These are phyloP conservation scores for Hyaloperonospora brassicae DNA, from an alignment of 352 stramenopile species.

Conservation along the genomic window DNA sequence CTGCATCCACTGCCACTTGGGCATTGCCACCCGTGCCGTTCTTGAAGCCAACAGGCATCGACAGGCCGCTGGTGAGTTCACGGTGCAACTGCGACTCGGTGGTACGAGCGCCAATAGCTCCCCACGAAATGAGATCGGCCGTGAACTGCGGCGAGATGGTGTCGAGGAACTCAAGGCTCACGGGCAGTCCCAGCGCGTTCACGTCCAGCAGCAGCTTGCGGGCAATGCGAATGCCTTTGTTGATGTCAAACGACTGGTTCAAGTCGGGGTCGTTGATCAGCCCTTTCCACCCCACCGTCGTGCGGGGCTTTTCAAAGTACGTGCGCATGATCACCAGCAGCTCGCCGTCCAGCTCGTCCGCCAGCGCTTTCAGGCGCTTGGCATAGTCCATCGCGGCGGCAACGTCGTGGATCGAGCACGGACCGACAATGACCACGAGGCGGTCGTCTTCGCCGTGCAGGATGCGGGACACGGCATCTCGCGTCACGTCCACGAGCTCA, in stretches of 20 bases:
- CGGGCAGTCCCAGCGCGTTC: slow-evolving; percentile 67
- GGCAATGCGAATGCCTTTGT: slow-evolving; percentile 79
- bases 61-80: slow-evolving; percentile 70
- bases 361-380: slow-evolving; percentile 44
- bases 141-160: slow-evolving; percentile 81
- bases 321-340: slow-evolving; percentile 81
- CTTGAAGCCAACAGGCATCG: slow-evolving; percentile 82
- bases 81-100: slow-evolving; percentile 80
- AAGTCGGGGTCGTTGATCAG: slow-evolving; percentile 84
- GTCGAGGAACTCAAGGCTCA: slow-evolving; percentile 74
- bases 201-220: slow-evolving; percentile 80
- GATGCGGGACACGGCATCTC: slow-evolving; percentile 44
- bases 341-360: slow-evolving; percentile 48
- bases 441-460: slow-evolving; percentile 63
- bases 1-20: slow-evolving; percentile 76
- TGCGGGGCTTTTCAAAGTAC: slow-evolving; percentile 85
- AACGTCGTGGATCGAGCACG: slow-evolving; percentile 81
- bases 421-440: slow-evolving; percentile 65
- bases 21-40: slow-evolving; percentile 74
- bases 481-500: slow-evolving; percentile 49
- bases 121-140: slow-evolving; percentile 70
- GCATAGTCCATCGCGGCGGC: slow-evolving; percentile 70
- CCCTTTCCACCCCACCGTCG: slow-evolving; percentile 79
- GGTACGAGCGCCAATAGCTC: slow-evolving; percentile 75
- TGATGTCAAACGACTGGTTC: slow-evolving; percentile 82